These are phyloP conservation scores for Xeromyces bisporus DNA, from an alignment of 495 filamentous ascomycete genomes.

Conservation along the genomic window DNA sequence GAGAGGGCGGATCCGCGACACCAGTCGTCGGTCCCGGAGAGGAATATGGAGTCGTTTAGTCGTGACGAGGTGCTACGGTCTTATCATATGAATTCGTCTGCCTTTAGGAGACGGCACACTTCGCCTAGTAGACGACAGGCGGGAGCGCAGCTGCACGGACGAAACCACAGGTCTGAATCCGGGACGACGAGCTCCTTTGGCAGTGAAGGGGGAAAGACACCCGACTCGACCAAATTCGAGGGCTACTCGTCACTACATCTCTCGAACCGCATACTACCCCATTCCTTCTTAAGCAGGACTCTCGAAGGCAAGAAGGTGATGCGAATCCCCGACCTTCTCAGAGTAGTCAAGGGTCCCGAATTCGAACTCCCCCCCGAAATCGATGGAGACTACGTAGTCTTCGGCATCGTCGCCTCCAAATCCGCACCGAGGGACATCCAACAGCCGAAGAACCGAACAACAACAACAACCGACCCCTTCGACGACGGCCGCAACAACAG, in stretches of 20 bases:
- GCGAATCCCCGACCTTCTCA: slow-evolving; percentile 66
- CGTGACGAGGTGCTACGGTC: slow-evolving; percentile 47
- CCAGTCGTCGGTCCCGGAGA: slow-evolving; percentile 27
- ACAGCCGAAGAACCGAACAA: slow-evolving; percentile 23
- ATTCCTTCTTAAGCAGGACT: slow-evolving; percentile 56
- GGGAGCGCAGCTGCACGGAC: slow-evolving; percentile 8
- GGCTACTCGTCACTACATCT: slow-evolving; percentile 75
- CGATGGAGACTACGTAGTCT: slow-evolving; percentile 71
- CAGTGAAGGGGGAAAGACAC: slow-evolving; percentile 9
- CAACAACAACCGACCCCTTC: slow-evolving; percentile 28
- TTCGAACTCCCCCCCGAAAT: slow-evolving; percentile 76
- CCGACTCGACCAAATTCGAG: slow-evolving; percentile 47
- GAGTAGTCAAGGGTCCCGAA: slow-evolving; percentile 62
- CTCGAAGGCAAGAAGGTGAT: slow-evolving; percentile 61
- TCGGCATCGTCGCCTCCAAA: slow-evolving; percentile 75
- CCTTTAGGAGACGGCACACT: slow-evolving; percentile 35
- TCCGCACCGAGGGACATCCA: slow-evolving; percentile 62
- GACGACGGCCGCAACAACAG: slow-evolving; percentile 38
- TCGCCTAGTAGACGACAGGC: slow-evolving; percentile 24
- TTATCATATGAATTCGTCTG: slow-evolving; percentile 12
- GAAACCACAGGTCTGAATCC: slow-evolving; percentile 16
- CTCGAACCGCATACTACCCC: slow-evolving; percentile 70
- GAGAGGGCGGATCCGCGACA: slow-evolving; percentile 11
- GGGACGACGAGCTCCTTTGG: slow-evolving; percentile 7
- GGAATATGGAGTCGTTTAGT: slow-evolving; percentile 33